phyloP scores from a whole-genome alignment of 768 basidiomycete genomes.

The Rhodosporidiobolus sp. region DNA sequence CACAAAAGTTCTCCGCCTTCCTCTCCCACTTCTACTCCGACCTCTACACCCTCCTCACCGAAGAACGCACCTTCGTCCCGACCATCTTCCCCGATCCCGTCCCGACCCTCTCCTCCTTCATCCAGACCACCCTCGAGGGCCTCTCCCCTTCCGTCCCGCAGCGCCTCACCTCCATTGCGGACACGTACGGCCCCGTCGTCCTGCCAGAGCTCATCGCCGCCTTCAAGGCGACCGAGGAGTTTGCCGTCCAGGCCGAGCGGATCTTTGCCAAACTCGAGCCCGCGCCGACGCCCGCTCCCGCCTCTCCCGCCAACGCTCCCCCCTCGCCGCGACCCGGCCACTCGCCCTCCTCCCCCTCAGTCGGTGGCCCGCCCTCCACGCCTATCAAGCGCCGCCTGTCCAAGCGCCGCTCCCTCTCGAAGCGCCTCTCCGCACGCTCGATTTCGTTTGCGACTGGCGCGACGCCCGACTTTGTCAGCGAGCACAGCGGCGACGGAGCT shows the following conservation, averaged over 20 bases:
- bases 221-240: constrained; percentile 75
- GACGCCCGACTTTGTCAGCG: constrained; percentile 9
- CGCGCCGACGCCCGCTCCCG: neutral
- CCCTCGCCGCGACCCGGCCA: constrained; percentile 1
- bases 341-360: neutral
- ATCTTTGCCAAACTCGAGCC: constrained; percentile 63
- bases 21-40: constrained; percentile 70
- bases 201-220: constrained; percentile 68
- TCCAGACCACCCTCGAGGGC: constrained; percentile 72
- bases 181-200: constrained; percentile 61
- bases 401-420: constrained; percentile 49
- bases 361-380: constrained; percentile 26
- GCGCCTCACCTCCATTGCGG: constrained; percentile 67
- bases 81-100: constrained; percentile 84
- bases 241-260: constrained; percentile 68
- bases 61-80: constrained; percentile 54
- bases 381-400: constrained; percentile 39
- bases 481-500: constrained; percentile 3
- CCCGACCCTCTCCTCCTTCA: constrained; percentile 70
- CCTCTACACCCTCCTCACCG: constrained; percentile 64
- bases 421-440: constrained; percentile 31
- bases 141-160: constrained; percentile 79
- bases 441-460: constrained; percentile 38
- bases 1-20: constrained; percentile 60
- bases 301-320: constrained; percentile 9